Conservation (phyloP, 148 eudicot species). For the Fagopyrum esculentum region DNA sequence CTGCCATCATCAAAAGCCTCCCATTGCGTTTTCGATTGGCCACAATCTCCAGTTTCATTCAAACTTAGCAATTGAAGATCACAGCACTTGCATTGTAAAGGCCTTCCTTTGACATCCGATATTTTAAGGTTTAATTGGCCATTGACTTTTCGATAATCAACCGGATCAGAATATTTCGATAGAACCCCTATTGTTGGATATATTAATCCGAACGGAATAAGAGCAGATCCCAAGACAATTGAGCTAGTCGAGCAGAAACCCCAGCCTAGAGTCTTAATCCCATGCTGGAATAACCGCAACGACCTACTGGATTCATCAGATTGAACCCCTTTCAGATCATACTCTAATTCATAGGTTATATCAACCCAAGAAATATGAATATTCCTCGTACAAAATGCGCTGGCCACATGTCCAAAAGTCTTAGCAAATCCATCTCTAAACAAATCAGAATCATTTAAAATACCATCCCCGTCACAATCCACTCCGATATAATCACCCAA, state of each 20-base stretch:
- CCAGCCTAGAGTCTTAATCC: conserved; percentile 62
- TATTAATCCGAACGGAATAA: conserved; percentile 66
- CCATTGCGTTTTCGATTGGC: conserved; percentile 18
- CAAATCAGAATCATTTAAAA: conserved; percentile 20
- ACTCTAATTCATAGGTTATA: conserved; percentile 28
- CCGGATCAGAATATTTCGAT: conserved; percentile 16
- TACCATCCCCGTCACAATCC: conserved; percentile 14
- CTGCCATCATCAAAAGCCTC: conserved; percentile 29
- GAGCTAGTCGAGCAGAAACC: conserved; percentile 56
- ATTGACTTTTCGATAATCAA: conserved; percentile 20
- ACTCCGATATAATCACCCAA: conserved; percentile 37
- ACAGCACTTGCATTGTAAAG: conserved; percentile 70
- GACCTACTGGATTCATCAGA: conserved; percentile 21
- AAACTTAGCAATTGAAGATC: conserved; percentile 61
- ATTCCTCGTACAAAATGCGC: conserved; percentile 51
- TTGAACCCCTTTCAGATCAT: conserved; percentile 10
- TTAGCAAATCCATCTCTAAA: conserved; percentile 28
- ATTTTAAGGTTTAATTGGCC: conserved; percentile 67
- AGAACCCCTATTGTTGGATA: conserved; percentile 62
- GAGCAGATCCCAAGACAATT: conserved; percentile 62
- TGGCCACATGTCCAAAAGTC: conserved; percentile 43
- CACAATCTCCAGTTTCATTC: conserved; percentile 22
- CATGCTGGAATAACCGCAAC: conserved; percentile 24
- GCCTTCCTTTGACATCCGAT: conserved; percentile 58
- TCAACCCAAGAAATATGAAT: conserved; percentile 78